Base-by-base conservation (phyloP, 2,329 filamentous ascomycete genomes). In the Calonectria leucothoes region DNA sequence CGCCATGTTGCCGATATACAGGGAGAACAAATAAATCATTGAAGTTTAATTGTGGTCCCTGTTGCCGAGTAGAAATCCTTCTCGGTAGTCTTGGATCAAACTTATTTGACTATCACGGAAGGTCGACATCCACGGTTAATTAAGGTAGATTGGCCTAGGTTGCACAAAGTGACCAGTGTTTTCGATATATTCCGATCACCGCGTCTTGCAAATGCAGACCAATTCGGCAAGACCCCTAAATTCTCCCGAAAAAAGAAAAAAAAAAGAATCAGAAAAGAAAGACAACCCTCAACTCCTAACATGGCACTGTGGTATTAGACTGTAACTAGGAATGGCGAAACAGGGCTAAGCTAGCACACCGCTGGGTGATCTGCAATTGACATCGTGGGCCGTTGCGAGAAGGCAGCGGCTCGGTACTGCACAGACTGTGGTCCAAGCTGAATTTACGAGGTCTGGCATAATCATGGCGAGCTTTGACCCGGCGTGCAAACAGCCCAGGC, bases 361-460 rank as follows among this genome's bases (percentile, higher is more conserved):
- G 59, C 25, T 64, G 3, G 20, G 39, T 7, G 55, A 64, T 64
- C 39, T 45, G 39, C 39, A 45, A 27, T 45, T 64, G 39, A 64
- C 59, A 64, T 64, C 59, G 59, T 64, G 57, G 57, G 27, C 59
- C 37, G 39, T 64, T 20, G 59, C 59, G 39, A 48, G 27, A 25
- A 64, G 39, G 39, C 39, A 39, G 59, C 59, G 59, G 59, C 59
- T 64, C 29, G 39, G 39, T 25, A 27, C 20, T 64, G 59, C 59
- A 64, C 59, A 45, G 39, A 45, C 27, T 11, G 59, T 29, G 25
- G 59, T 35, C 23, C 49, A 20, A 64, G 59, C 67, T 65, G 57
- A 20, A 52, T 48, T 57, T 52, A 52, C 67, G 48, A 63, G 48
- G 63, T 23, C 45, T 52, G 51, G 37, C 69, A 45, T 71, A 29